These are phyloP conservation scores for Taiozyma sp. DNA, from an alignment of 1,139 yeast species.

Conservation along the genomic window DNA sequence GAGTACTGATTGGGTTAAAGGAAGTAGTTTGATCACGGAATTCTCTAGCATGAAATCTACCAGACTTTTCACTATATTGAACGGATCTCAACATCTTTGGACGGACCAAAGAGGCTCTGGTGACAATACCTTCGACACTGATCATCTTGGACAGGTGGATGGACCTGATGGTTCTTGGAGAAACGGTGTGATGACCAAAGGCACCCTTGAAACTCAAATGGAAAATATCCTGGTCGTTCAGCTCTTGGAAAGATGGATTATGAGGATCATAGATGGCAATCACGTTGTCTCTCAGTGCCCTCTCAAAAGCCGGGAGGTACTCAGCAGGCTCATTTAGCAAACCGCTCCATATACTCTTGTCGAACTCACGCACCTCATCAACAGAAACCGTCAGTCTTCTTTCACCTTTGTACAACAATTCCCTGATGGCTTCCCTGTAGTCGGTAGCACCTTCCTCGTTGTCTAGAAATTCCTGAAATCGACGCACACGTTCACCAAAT, in stretches of 20 bases:
- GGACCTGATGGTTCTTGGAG: slow-evolving; percentile 85
- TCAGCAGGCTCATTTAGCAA: slow-evolving; percentile 75
- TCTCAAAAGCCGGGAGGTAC: slow-evolving; percentile 82
- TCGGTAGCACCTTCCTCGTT: slow-evolving; percentile 43
- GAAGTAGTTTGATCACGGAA: slow-evolving; percentile 92
- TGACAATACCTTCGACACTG: slow-evolving; percentile 92
- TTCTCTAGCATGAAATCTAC: slow-evolving; percentile 83
- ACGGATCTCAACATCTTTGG: slow-evolving; percentile 92
- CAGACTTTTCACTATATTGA: slow-evolving; percentile 85
- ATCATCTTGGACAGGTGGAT: slow-evolving; percentile 73
- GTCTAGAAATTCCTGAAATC: slow-evolving; percentile 85
- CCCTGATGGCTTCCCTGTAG: slow-evolving; percentile 64
- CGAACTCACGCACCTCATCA: slow-evolving; percentile 86
- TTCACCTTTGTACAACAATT: slow-evolving; percentile 61
- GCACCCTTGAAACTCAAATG: slow-evolving; percentile 86
- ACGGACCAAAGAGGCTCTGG: slow-evolving; percentile 86
- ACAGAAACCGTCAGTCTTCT: slow-evolving; percentile 70
- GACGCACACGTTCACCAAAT: slow-evolving; percentile 77
- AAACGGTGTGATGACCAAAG: slow-evolving; percentile 81
- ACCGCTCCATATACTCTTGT: slow-evolving; percentile 74
- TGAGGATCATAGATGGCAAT: slow-evolving; percentile 57
- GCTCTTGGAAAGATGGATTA: slow-evolving; percentile 42
- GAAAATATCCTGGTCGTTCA: slow-evolving; percentile 61
- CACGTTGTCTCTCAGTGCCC: slow-evolving; percentile 80
- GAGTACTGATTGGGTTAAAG: slow-evolving; percentile 49